Conservation (phyloP, 495 filamentous ascomycete genomes). For the Cercophora scortea region DNA sequence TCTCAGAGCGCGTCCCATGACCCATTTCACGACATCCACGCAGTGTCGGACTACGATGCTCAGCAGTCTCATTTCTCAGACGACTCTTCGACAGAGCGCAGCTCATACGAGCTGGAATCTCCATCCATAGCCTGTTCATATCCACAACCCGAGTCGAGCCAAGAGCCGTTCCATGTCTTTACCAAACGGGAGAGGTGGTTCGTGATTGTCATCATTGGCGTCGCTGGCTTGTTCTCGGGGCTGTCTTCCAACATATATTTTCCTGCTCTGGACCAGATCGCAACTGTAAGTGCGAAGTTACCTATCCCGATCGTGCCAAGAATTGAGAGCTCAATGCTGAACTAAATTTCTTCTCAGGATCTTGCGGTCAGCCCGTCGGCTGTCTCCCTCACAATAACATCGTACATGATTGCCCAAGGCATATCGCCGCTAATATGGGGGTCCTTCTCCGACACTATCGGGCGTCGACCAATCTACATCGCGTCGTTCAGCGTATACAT, state of each 20-base stretch:
- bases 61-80: background rate
- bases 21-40: background rate
- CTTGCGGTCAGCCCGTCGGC: conserved; percentile 36
- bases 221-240: conserved; percentile 4
- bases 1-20: background rate
- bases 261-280: conserved; percentile 44
- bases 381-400: conserved; percentile 48
- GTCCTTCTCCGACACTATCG: conserved; percentile 39
- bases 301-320: background rate
- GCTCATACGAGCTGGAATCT: background rate
- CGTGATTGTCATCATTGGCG: conserved; percentile 1
- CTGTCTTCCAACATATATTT: conserved; percentile 55
- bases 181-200: conserved; percentile 1
- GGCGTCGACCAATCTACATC: conserved; percentile 45
- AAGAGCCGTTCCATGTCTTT: conserved; percentile 2
- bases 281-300: conserved; percentile 5
- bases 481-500: conserved; percentile 45
- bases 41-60: background rate
- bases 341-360: conserved; percentile 9
- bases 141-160: background rate
- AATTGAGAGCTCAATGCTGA: background rate
- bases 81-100: background rate
- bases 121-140: background rate
- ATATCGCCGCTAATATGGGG: conserved; percentile 43
- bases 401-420: conserved; percentile 44